phyloP scores from a whole-genome alignment of 371 early-diverging fungal species.

The Syncephalis plumigaleata region DNA sequence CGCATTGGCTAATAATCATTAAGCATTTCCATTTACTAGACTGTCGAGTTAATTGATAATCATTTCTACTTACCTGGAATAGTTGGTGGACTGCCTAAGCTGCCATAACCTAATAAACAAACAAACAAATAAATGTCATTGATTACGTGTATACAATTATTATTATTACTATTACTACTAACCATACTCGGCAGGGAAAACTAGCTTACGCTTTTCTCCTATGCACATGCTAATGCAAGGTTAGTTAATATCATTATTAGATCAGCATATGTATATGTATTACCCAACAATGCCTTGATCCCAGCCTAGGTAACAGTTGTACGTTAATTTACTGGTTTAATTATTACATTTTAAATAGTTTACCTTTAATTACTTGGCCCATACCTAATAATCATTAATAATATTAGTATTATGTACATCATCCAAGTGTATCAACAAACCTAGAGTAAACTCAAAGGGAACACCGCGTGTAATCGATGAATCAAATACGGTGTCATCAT shows the following conservation, averaged over 20 bases:
- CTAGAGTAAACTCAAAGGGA: conserved; percentile 58
- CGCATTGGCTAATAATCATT: no score
- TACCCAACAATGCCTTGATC: conserved; percentile 59
- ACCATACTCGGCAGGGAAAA: conserved; percentile 43
- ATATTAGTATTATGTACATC: no score
- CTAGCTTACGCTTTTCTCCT: conserved; percentile 66
- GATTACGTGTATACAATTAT: no score
- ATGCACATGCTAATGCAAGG: conserved; percentile 70
- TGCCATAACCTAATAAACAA: conserved; percentile 29
- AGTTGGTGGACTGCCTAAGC: conserved; percentile 27
- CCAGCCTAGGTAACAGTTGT: conserved; percentile 35
- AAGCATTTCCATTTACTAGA: no score
- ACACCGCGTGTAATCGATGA: conserved; percentile 44
- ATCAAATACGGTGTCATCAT: conserved; percentile 56
- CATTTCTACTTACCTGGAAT: conserved; percentile 30
- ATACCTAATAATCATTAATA: conserved; percentile 10
- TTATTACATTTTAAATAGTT: neutral
- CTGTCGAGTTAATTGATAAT: no score
- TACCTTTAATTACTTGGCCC: conserved; percentile 40
- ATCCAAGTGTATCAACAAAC: conserved; percentile 13
- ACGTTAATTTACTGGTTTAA: no score
- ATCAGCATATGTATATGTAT: neutral
- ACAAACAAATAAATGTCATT: no score
- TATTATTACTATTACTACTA: no score
- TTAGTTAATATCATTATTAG: neutral